A percentile compares a stretch with the other conserved stretches of the same genome.
Evolutionary conservation across 108 stramenopile species (phyloP).

Genomic region (Skeletonema grethae): DNA sequence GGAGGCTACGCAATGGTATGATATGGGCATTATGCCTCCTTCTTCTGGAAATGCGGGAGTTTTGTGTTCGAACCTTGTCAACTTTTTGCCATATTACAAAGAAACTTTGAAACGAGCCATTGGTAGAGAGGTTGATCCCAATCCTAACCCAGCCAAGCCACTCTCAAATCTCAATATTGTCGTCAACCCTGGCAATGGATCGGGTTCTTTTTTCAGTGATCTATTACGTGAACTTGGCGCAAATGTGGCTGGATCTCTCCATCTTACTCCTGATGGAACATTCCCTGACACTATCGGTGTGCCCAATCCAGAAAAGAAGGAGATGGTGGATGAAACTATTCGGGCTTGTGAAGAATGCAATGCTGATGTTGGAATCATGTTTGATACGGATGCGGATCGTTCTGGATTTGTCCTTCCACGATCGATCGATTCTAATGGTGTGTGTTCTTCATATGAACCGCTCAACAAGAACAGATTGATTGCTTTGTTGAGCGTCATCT

Average conservation of each 20-base stretch:
- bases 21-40: conserved; percentile 69
- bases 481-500: conserved; percentile 75
- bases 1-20: conserved; percentile 52
- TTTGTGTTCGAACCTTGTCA: conserved; percentile 56
- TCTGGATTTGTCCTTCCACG: conserved; percentile 76
- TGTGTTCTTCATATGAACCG: conserved; percentile 53
- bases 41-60: conserved; percentile 64
- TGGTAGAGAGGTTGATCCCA: conserved; percentile 41
- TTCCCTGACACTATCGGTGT: conserved; percentile 66
- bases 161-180: conserved; percentile 70
- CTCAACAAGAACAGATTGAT: conserved; percentile 83
- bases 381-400: conserved; percentile 90
- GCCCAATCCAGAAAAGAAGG: conserved; percentile 82
- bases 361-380: conserved; percentile 84
- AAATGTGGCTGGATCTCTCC: conserved; percentile 60
- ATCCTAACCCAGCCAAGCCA: conserved; percentile 19
- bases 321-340: conserved; percentile 71
- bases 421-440: conserved; percentile 20
- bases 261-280: conserved; percentile 56
- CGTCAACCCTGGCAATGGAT: conserved; percentile 81
- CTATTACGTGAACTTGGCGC: conserved; percentile 74
- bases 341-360: conserved; percentile 52
- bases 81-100: conserved; percentile 72
- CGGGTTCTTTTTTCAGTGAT: conserved; percentile 72
- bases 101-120: conserved; percentile 55